These are phyloP conservation scores for Alternaria arborescens DNA, from an alignment of 2,329 filamentous ascomycete species.

Conservation along the genomic window DNA sequence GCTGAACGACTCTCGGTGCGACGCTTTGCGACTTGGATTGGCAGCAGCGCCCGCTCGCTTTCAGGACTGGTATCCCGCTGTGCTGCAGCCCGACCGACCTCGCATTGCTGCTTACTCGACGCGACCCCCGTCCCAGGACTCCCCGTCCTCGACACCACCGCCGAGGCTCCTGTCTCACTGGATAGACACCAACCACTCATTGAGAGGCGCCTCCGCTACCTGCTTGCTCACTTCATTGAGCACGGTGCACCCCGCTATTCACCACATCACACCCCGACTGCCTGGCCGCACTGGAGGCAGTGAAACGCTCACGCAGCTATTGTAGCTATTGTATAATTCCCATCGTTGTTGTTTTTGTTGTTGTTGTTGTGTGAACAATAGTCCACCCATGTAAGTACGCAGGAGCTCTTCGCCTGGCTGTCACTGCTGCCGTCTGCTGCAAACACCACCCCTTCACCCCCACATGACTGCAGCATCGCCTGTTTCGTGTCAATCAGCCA, in stretches of 20 bases:
- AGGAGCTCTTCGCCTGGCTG: constrained; percentile 7
- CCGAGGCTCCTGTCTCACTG: constrained; percentile 4
- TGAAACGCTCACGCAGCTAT: constrained; percentile 18
- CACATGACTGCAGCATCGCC: constrained; percentile 3
- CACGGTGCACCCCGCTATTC: constrained; percentile 42
- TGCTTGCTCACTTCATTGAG: constrained; percentile 20
- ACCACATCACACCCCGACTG: constrained; percentile 24
- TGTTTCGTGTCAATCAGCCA: constrained; percentile 1
- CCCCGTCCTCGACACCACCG: constrained; percentile 11
- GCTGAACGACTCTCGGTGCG: constrained; percentile 14
- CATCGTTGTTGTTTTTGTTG: constrained; percentile 7
- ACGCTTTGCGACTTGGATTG: constrained; percentile 24
- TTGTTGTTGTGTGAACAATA: constrained; percentile 28
- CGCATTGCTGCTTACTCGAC: constrained; percentile 26
- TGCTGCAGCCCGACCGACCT: constrained; percentile 21
- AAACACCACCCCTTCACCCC: not conserved
- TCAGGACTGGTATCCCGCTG: constrained; percentile 18
- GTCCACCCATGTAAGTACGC: constrained; percentile 38
- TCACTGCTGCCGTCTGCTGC: constrained; percentile 1
- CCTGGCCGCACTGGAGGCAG: constrained; percentile 19
- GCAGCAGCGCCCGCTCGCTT: constrained; percentile 19
- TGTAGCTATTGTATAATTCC: constrained; percentile 18
- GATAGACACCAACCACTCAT: not conserved
- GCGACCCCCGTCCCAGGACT: constrained; percentile 16
- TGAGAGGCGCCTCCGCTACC: constrained; percentile 7